phyloP scores from a whole-genome alignment of 257 asterid genomes.

The Solanum bulbocastanum region DNA sequence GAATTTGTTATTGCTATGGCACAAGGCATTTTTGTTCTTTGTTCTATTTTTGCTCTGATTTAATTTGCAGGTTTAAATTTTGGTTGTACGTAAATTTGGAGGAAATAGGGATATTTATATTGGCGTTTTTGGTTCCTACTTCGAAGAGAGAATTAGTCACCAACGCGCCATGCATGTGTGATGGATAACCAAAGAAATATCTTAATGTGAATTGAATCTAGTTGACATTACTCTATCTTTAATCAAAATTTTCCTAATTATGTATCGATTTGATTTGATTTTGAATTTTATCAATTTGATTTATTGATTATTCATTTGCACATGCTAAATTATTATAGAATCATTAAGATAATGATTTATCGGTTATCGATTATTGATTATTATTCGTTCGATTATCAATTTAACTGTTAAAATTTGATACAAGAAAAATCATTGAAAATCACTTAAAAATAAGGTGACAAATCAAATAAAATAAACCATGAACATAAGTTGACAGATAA shows the following conservation, averaged over 20 bases:
- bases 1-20: background rate
- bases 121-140: background rate
- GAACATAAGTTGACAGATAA: no score
- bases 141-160: background rate
- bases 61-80: background rate
- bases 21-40: background rate
- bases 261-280: no score
- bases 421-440: no score
- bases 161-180: background rate
- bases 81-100: background rate
- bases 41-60: background rate
- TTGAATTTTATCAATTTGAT: background rate
- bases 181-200: background rate
- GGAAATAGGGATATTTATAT: background rate
- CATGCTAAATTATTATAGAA: no score
- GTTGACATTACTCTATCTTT: background rate
- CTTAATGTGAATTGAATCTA: background rate
- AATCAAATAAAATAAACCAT: background rate
- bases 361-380: no score
- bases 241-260: no score
- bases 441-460: no score
- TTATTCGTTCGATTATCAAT: background rate
- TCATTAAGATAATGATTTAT: no score
- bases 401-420: no score
- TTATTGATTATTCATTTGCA: no score